A percentile compares a stretch with the other conserved stretches of the same genome.
These are phyloP conservation scores for Populus nigra DNA, from an alignment of 345 rosid genomes.

Conservation along the genomic window DNA sequence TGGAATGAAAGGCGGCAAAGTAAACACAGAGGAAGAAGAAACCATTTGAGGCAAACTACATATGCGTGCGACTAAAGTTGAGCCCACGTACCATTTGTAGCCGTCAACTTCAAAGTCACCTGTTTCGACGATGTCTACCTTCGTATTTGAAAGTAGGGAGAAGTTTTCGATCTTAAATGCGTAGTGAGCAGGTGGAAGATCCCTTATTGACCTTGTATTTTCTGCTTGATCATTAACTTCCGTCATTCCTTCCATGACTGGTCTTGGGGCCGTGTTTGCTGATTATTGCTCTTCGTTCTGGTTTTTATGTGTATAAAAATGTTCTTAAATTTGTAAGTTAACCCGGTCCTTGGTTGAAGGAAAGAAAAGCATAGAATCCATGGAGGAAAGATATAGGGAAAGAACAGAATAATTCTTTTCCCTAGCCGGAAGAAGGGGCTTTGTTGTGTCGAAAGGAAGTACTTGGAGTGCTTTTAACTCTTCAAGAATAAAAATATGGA, in stretches of 20 bases:
- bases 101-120: constrained; percentile 1
- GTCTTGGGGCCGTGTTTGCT: neutral
- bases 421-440: neutral
- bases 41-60: neutral
- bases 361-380: neutral
- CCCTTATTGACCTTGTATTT: neutral
- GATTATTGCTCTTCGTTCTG: neutral
- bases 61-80: neutral
- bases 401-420: neutral
- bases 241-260: neutral
- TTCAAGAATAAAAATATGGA: neutral
- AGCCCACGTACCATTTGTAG: constrained; percentile 1
- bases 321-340: neutral
- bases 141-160: neutral
- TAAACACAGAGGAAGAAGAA: neutral
- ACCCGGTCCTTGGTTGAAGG: neutral
- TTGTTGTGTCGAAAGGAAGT: neutral
- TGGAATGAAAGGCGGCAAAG: neutral
- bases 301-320: neutral
- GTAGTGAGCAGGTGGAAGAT: constrained; percentile 11
- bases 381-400: neutral
- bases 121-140: neutral
- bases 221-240: neutral
- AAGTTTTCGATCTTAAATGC: constrained; percentile 9
- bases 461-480: neutral